Conservation (phyloP, 495 filamentous ascomycete species). For the Penicillium angulare region DNA sequence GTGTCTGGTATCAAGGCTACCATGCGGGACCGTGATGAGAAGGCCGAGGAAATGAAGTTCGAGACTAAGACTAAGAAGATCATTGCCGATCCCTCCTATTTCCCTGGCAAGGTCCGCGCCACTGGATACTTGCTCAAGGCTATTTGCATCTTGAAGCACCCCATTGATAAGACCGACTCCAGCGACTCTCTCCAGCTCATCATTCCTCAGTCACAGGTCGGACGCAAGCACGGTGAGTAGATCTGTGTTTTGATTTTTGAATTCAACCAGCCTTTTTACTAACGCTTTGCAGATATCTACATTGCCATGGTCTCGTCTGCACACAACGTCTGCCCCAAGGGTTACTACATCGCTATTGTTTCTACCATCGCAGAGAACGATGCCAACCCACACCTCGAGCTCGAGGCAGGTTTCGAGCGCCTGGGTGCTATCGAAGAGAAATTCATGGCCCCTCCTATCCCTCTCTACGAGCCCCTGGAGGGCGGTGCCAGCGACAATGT, state of each 20-base stretch:
- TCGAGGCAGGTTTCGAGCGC: slow-evolving; percentile 89
- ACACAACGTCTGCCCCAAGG: slow-evolving; percentile 98
- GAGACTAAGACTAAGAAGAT: slow-evolving; percentile 95
- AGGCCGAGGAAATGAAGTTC: slow-evolving; percentile 84
- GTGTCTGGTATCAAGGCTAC: slow-evolving; percentile 94
- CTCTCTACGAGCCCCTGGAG: slow-evolving; percentile 88
- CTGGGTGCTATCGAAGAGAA: slow-evolving; percentile 94
- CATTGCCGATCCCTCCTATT: slow-evolving; percentile 94
- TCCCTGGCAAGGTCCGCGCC: slow-evolving; percentile 82
- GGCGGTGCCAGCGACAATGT: slow-evolving; percentile 86
- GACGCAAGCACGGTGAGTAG: slow-evolving; percentile 80
- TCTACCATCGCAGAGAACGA: slow-evolving; percentile 92
- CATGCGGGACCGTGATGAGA: slow-evolving; percentile 78
- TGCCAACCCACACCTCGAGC: slow-evolving; percentile 92
- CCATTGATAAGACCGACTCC: slow-evolving; percentile 82
- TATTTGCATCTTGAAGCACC: slow-evolving; percentile 96
- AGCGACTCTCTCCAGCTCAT: slow-evolving; percentile 93
- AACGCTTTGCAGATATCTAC: slow-evolving; percentile 75
- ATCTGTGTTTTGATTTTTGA: neutral
- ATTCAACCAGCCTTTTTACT: slow-evolving; percentile 13
- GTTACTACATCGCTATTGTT: slow-evolving; percentile 98
- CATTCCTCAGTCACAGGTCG: slow-evolving; percentile 95
- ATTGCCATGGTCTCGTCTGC: slow-evolving; percentile 93
- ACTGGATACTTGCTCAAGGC: slow-evolving; percentile 90
- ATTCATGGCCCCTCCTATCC: slow-evolving; percentile 90